These are phyloP conservation scores for Solidago caesia DNA, from an alignment of 129 eudicot genomes.

Conservation along the genomic window DNA sequence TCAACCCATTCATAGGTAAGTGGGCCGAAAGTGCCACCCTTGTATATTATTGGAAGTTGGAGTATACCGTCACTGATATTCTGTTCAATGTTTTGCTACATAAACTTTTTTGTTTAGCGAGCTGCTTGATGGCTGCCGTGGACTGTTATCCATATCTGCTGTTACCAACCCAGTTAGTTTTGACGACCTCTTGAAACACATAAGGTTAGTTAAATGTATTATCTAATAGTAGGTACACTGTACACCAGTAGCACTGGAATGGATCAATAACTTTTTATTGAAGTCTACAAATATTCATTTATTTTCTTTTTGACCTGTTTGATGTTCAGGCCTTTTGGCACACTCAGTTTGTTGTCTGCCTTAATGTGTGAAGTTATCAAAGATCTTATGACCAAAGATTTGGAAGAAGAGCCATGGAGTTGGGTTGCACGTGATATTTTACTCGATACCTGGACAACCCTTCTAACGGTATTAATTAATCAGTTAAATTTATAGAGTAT, in stretches of 20 bases:
- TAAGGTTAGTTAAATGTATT: conserved; percentile 46
- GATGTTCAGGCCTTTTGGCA: conserved; percentile 87
- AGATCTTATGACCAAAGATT: conserved; percentile 59
- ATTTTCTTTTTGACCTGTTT: conserved; percentile 18
- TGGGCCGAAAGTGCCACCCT: not conserved
- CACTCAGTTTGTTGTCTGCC: conserved; percentile 74
- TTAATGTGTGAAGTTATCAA: conserved; percentile 86
- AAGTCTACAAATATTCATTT: conserved; percentile 10
- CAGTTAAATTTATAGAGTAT: conserved; percentile 6
- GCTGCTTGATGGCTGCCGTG: conserved; percentile 98
- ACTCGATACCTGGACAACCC: conserved; percentile 90
- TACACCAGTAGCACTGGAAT: conserved; percentile 12
- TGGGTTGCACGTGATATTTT: conserved; percentile 98
- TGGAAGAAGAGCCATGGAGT: conserved; percentile 96
- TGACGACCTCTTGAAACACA: conserved; percentile 76
- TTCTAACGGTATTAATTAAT: conserved; percentile 57
- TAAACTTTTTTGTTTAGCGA: conserved; percentile 57
- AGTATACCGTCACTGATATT: conserved; percentile 11
- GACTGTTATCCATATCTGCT: conserved; percentile 73
- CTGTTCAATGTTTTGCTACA: conserved; percentile 16
- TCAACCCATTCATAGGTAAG: not conserved
- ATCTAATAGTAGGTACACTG: not conserved
- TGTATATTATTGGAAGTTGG: conserved; percentile 9
- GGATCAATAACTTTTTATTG: not conserved
- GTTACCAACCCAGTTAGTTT: conserved; percentile 68